These are phyloP conservation scores for Mycena haematopus DNA, from an alignment of 768 basidiomycete species.

Conservation along the genomic window DNA sequence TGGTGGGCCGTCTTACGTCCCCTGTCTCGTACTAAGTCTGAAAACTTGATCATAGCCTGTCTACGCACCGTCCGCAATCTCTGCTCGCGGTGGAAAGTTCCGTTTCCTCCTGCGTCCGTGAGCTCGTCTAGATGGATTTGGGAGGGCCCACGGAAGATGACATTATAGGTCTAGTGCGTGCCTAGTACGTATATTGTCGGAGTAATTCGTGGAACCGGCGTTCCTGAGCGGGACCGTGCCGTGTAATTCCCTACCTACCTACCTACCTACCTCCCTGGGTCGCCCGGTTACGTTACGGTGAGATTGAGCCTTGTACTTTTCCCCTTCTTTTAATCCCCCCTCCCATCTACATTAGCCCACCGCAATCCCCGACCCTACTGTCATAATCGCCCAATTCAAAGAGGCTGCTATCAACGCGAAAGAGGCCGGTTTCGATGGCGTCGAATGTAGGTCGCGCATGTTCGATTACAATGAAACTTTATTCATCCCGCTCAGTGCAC, in stretches of 20 bases:
- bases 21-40: background rate
- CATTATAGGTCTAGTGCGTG: too few species aligned
- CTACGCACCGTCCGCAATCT: constrained; percentile 43
- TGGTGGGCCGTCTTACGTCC: constrained; percentile 34
- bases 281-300: constrained; percentile 36
- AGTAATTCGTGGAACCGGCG: too few species aligned
- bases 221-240: too few species aligned
- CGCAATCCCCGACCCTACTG: constrained; percentile 39
- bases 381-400: constrained; percentile 38
- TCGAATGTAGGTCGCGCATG: constrained; percentile 9
- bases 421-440: constrained; percentile 22
- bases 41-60: constrained; percentile 39
- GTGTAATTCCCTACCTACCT: too few species aligned
- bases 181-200: too few species aligned
- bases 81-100: constrained; percentile 37
- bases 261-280: too few species aligned
- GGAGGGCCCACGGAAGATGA: too few species aligned
- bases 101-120: too few species aligned
- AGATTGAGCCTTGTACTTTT: background rate
- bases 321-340: constrained; percentile 1
- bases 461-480: background rate
- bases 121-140: too few species aligned
- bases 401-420: constrained; percentile 43
- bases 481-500: constrained; percentile 27
- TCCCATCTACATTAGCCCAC: constrained; percentile 30